These are phyloP conservation scores for Phalaenopsis hybrid DNA, from an alignment of 116 monocot genomes.

Conservation along the genomic window DNA sequence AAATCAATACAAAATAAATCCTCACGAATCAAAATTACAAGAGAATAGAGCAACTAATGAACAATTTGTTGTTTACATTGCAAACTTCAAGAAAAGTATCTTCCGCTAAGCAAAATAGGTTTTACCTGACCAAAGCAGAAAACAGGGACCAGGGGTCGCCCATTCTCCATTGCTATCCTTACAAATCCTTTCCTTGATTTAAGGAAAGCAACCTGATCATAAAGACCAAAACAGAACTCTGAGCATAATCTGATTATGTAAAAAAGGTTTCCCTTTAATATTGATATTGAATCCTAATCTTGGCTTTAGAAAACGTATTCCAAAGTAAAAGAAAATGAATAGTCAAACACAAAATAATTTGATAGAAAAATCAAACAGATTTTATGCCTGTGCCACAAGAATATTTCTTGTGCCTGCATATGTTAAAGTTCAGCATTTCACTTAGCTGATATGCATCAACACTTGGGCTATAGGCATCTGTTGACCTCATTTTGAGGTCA, in stretches of 20 bases:
- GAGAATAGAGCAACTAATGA: not conserved
- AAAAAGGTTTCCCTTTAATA: not conserved
- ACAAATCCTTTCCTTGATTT: constrained; percentile 64
- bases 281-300: not conserved
- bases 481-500: no score
- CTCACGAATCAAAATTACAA: not conserved
- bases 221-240: not conserved
- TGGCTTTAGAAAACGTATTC: not conserved
- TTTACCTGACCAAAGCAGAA: constrained; percentile 71
- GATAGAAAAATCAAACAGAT: not conserved
- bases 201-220: constrained; percentile 56
- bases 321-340: not conserved
- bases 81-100: not conserved
- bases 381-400: not conserved
- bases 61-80: not conserved
- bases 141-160: constrained; percentile 60
- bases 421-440: not conserved
- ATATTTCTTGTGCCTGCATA: not conserved
- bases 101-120: not conserved
- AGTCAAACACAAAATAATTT: not conserved
- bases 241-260: not conserved
- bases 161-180: constrained; percentile 59
- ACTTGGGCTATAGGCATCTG: not conserved
- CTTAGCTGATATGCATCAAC: not conserved
- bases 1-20: not conserved